Base-by-base conservation (phyloP, 2,329 filamentous ascomycete species). In the Alternaria panax region DNA sequence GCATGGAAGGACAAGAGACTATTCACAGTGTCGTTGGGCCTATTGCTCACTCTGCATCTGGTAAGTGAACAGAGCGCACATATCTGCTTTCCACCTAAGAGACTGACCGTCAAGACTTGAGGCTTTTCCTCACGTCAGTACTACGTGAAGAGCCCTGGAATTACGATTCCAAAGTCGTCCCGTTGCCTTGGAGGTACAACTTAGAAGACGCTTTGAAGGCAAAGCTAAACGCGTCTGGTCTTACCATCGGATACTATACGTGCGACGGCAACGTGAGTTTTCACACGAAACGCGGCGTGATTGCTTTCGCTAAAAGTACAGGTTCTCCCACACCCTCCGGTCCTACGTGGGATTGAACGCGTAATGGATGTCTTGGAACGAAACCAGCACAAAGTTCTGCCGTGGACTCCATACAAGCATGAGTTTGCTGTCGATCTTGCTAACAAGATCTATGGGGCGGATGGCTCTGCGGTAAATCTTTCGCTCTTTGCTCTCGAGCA, bases 141-240 rank as follows among this genome's bases (percentile, higher is more conserved):
- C 75, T 91, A 3, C 79, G 77, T 16, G 82, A 81, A 28, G 64
- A 85, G 54, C 89, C 89, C 0, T 91, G 89, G 89, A 73, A 85
- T 4, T 77, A 84, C 60, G 89, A 91, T 71, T 88, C 89, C 0
- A 78, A 86, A 2, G 86, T 88, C 0, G 73, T 86, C 25, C 86
- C 88, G 16, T 78, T 91, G 3, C 88, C 88, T 0, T 91, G 87
- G 83, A 41, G 54, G n/a, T 27, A 30, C 4, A 45, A 54, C 14
- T 6, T 34, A 16, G 55, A 64, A n/a, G 48, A 55, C 25, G 45
- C 45, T 43, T n/a, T 43, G 9, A 61, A 51, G 20, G n/a, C 47
- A 7, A 59, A 59, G 32, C 41, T 58, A 6, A 25, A 69, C 20
- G 64, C 66, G 0, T 76, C 79, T 0, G 85, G 85, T 0, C 85